Percentiles rank a stretch among this genome's conserved stretches.
Evolutionary conservation across 257 asterid genomes (phyloP).

Genomic region (Mentha longifolia): DNA sequence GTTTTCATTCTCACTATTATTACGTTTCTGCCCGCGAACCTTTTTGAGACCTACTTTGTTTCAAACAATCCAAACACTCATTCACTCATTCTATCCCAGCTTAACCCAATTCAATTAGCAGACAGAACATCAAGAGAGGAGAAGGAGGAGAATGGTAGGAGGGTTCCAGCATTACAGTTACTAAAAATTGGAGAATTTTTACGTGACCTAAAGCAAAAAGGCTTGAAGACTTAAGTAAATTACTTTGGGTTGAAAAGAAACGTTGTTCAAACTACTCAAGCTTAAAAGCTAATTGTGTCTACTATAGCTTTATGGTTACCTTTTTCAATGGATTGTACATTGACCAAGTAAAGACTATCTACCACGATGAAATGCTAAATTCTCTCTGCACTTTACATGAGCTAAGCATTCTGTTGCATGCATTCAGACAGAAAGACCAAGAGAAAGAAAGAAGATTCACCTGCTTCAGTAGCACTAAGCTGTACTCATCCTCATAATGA

Average conservation of each 20-base stretch:
- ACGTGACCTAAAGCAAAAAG: slow-evolving; percentile 15
- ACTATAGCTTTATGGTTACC: slow-evolving; percentile 1
- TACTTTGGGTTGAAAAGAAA: neutral
- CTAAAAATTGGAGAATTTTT: neutral
- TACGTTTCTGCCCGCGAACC: neutral
- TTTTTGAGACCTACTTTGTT: neutral
- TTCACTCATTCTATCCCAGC: neutral
- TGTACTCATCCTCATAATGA: slow-evolving; percentile 76
- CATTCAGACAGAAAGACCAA: slow-evolving; percentile 8
- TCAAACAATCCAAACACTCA: neutral
- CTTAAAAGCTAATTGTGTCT: neutral
- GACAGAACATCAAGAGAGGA: no score
- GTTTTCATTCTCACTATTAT: neutral
- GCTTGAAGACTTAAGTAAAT: neutral
- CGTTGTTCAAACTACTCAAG: neutral
- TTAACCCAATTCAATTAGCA: neutral
- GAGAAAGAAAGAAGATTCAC: slow-evolving; percentile 41
- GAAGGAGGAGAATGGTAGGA: no score
- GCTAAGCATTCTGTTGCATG: slow-evolving; percentile 13
- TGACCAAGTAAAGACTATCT: slow-evolving; percentile 11
- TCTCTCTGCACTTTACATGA: slow-evolving; percentile 3
- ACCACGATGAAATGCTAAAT: slow-evolving; percentile 10
- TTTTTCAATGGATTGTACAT: slow-evolving; percentile 15
- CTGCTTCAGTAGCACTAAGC: slow-evolving; percentile 76
- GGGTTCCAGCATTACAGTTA: no score